Evolutionary conservation across 2,329 filamentous ascomycete species (phyloP), one percentile per base, ranked within the genome.

Genomic region (Samsoniella hepiali): DNA sequence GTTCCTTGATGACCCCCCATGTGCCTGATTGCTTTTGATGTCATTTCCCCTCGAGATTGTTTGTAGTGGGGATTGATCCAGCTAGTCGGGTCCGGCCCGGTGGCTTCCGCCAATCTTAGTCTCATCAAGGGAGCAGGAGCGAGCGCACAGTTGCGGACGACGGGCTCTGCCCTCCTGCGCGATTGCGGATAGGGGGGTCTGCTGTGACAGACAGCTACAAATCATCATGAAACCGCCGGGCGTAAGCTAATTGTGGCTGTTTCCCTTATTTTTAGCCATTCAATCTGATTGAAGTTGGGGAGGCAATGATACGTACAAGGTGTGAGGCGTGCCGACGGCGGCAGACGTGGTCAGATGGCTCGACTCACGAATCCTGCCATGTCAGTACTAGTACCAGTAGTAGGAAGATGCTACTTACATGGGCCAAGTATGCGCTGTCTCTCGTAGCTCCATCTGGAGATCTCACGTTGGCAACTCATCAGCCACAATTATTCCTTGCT

Each of bases 371-470:
- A 22, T 22, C 13, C 34, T 34, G 47, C 45, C n/a, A 49, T 51
- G 36, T 50, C 8, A 27, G 42, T 58, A 36, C 31, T 44, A 13
- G 31, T 58, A 47, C 44, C 22, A 31, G 22, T 22, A 22, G 22
- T 22, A 22, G 22, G 22, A 22, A 22, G 22, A 22, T 22, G 44
- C 15, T 44, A 54, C 51, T 54, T 54, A 11, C 10, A 34, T 60
- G 58, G 22, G 22, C 22, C 22, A 22, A 22, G 22, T 31, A 42
- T 47, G 58, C 31, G 38, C 49, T 54, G 49, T 54, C 56, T 17
- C n/a, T 58, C 11, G 56, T 58, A 45, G 49, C 58, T 54, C 49
- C 58, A 61, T 61, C 58, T 51, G 49, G 58, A 61, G 58, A 61
- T 61, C 58, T 61, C 49, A 61, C 45, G 38, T 49, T 54, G 58